A percentile compares a stretch with the other conserved stretches of the same genome.
These are phyloP conservation scores for Turnera subulata DNA, from an alignment of 345 rosid genomes.

Conservation along the genomic window DNA sequence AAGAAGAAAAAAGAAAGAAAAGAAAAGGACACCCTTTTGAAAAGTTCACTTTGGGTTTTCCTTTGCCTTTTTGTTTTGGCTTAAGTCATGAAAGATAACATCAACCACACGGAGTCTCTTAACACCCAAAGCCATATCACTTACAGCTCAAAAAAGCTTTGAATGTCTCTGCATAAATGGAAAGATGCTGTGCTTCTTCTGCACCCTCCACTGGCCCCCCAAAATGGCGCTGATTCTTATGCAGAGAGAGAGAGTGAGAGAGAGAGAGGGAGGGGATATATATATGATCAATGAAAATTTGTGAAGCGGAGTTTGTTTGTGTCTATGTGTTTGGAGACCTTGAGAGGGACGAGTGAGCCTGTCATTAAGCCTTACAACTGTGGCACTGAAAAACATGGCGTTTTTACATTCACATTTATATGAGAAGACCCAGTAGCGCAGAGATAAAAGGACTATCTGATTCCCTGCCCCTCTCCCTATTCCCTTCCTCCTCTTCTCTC, in stretches of 20 bases:
- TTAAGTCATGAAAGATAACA: conserved; percentile 8
- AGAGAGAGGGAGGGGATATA: not conserved
- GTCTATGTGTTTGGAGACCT: conserved; percentile 26
- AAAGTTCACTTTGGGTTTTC: conserved; percentile 4
- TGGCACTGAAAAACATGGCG: conserved; percentile 82
- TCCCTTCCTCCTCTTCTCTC: conserved; percentile 8
- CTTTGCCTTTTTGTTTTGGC: conserved; percentile 7
- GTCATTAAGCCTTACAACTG: conserved; percentile 29
- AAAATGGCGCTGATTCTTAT: conserved; percentile 28
- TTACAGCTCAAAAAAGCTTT: conserved; percentile 9
- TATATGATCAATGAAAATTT: too few species aligned
- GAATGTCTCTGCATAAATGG: conserved; percentile 30
- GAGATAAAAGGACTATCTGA: conserved; percentile 14
- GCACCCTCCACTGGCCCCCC: conserved; percentile 1
- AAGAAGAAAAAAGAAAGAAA: not conserved
- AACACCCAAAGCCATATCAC: not conserved
- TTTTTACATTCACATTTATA: conserved; percentile 26
- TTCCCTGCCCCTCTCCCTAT: conserved; percentile 8
- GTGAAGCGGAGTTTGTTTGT: conserved; percentile 34
- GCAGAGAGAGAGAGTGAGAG: conserved; percentile 17
- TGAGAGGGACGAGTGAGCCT: conserved; percentile 39
- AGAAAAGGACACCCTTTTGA: not conserved
- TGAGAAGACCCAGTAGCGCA: conserved; percentile 11
- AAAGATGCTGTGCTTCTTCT: conserved; percentile 25
- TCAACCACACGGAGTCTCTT: not conserved